Evolutionary conservation across 768 basidiomycete genomes (phyloP).

Genomic region (Xerocomus potaroensis): DNA sequence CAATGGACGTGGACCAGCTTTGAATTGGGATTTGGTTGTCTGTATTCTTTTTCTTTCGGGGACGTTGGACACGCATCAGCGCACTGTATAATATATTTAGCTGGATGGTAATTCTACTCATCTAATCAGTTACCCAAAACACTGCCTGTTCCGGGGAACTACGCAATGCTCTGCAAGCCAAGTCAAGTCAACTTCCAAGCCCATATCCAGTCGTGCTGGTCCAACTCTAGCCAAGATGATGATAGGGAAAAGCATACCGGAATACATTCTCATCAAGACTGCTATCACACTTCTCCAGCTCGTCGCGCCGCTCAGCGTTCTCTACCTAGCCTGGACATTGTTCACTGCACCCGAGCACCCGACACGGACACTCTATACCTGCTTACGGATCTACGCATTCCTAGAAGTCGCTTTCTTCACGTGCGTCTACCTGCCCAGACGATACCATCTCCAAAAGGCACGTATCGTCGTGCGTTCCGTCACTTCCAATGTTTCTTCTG

Average conservation of each 20-base stretch:
- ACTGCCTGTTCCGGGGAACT: too few relatives aligned
- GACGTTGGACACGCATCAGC: too few relatives aligned
- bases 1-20: neutral
- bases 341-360: neutral
- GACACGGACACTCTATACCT: neutral
- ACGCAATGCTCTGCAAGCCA: too few relatives aligned
- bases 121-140: too few relatives aligned
- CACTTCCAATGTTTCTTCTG: neutral
- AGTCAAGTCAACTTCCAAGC: neutral
- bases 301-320: slow-evolving; percentile 46
- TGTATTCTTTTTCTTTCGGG: too few relatives aligned
- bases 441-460: slow-evolving; percentile 43
- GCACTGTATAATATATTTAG: too few relatives aligned
- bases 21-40: too few relatives aligned
- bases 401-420: slow-evolving; percentile 48
- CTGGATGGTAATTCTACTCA: too few relatives aligned
- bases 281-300: slow-evolving; percentile 44
- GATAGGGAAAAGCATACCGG: slow-evolving; percentile 45
- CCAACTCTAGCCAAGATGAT: slow-evolving; percentile 24
- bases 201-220: slow-evolving; percentile 48
- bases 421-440: slow-evolving; percentile 46
- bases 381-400: slow-evolving; percentile 31
- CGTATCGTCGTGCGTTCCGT: neutral
- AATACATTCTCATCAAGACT: slow-evolving; percentile 51
- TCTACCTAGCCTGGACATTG: slow-evolving; percentile 31